These are phyloP conservation scores for Solanum bukasovii DNA, from an alignment of 257 asterid species.

Conservation along the genomic window DNA sequence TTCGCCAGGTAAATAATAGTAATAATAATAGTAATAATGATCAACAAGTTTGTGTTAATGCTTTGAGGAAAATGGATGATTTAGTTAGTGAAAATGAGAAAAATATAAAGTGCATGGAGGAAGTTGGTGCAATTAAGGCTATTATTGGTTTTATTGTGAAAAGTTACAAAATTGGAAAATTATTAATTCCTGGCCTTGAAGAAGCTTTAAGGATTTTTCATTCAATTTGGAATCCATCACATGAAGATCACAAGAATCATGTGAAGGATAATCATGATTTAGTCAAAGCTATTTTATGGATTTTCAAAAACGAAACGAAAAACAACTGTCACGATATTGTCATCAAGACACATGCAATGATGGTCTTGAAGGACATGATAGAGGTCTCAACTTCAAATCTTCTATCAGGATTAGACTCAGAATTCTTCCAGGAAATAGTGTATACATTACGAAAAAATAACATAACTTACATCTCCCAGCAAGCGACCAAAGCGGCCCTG, in stretches of 20 bases:
- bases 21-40: background rate
- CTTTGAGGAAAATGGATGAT: constrained; percentile 22
- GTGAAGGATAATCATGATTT: constrained; percentile 19
- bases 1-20: background rate
- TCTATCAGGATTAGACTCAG: constrained; percentile 15
- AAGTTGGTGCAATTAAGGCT: constrained; percentile 16
- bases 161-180: constrained; percentile 1
- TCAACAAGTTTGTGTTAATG: constrained; percentile 2
- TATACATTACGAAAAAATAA: background rate
- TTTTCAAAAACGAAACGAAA: background rate
- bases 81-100: constrained; percentile 27
- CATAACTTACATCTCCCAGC: background rate
- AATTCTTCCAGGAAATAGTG: constrained; percentile 10
- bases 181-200: constrained; percentile 7
- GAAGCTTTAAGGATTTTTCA: constrained; percentile 30
- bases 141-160: constrained; percentile 4
- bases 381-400: background rate
- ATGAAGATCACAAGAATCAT: background rate
- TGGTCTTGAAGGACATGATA: constrained; percentile 7
- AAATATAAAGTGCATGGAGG: constrained; percentile 18
- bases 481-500: constrained; percentile 20
- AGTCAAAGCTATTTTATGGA: constrained; percentile 30
- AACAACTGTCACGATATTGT: background rate
- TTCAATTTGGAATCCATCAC: background rate
- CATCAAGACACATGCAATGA: constrained; percentile 20